Conservation (phyloP, 192 early-diverging fungal species). For the Cetraspora pellucida region DNA sequence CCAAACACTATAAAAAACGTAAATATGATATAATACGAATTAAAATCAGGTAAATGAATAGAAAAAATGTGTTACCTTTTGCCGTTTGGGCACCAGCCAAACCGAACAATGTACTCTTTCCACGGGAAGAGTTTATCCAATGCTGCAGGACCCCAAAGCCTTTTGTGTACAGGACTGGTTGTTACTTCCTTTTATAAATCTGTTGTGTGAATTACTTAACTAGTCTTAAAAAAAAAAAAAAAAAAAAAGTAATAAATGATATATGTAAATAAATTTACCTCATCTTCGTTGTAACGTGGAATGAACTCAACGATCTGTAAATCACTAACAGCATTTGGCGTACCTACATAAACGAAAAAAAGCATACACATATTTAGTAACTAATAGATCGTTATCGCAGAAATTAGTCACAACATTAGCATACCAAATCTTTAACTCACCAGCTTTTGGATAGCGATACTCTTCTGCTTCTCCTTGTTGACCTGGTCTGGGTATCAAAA, state of each 20-base stretch:
- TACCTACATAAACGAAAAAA: slow-evolving; percentile 40
- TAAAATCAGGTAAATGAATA: not conserved
- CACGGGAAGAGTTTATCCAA: slow-evolving; percentile 61
- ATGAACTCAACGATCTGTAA: slow-evolving; percentile 60
- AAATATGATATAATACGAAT: not conserved
- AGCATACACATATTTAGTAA: not conserved
- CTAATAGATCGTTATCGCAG: not conserved
- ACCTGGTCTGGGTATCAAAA: slow-evolving; percentile 49
- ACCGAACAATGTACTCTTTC: slow-evolving; percentile 68
- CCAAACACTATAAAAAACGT: slow-evolving; percentile 49
- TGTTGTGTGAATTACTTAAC: slow-evolving; percentile 18
- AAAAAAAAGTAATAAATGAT: not conserved
- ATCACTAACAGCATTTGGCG: slow-evolving; percentile 55
- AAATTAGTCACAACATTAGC: not conserved
- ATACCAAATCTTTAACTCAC: not conserved
- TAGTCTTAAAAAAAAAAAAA: not conserved
- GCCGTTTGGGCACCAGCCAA: slow-evolving; percentile 64
- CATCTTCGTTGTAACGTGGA: slow-evolving; percentile 34
- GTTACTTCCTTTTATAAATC: slow-evolving; percentile 35
- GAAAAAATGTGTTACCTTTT: slow-evolving; percentile 40
- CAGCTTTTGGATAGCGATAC: slow-evolving; percentile 62
- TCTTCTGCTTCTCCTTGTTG: slow-evolving; percentile 48
- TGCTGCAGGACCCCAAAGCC: slow-evolving; percentile 44
- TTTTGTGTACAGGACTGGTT: slow-evolving; percentile 46
- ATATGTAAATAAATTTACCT: slow-evolving; percentile 17